These are phyloP conservation scores for Bruguiera hainesii DNA, from an alignment of 441 rosid species.

Conservation along the genomic window DNA sequence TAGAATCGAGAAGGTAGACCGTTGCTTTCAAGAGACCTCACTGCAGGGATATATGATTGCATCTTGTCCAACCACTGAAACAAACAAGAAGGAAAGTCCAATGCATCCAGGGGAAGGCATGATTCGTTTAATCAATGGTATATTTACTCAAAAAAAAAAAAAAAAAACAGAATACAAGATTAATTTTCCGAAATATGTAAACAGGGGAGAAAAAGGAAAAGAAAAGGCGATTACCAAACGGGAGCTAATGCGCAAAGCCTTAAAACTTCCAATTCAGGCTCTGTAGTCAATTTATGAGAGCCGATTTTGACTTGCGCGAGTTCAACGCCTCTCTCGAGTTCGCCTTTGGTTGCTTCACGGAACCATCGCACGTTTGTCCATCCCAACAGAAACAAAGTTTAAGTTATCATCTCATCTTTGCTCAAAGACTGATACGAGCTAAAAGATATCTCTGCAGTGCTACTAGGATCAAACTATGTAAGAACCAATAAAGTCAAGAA, in stretches of 20 bases:
- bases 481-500: no score
- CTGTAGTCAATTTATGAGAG: slow-evolving; percentile 47
- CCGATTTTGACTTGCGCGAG: slow-evolving; percentile 53
- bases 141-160: background rate
- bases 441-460: no score
- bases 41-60: slow-evolving; percentile 80
- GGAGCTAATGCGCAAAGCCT: slow-evolving; percentile 68
- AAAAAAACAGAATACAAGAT: background rate
- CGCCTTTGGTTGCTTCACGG: slow-evolving; percentile 53
- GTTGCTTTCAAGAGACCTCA: slow-evolving; percentile 47
- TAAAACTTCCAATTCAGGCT: slow-evolving; percentile 58
- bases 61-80: slow-evolving; percentile 85
- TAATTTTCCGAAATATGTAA: background rate
- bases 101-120: background rate
- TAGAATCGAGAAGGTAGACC: slow-evolving; percentile 37
- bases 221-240: slow-evolving; percentile 44
- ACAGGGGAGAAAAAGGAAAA: background rate
- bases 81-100: slow-evolving; percentile 9
- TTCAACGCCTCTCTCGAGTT: slow-evolving; percentile 75
- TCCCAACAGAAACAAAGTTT: no score
- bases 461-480: no score
- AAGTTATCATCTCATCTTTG: no score
- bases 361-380: slow-evolving; percentile 49
- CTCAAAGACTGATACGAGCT: no score
- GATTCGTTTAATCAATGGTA: slow-evolving; percentile 1